Evolutionary conservation across 2,329 filamentous ascomycete genomes (phyloP).

Genomic region (Colletotrichum echinochloae): DNA sequence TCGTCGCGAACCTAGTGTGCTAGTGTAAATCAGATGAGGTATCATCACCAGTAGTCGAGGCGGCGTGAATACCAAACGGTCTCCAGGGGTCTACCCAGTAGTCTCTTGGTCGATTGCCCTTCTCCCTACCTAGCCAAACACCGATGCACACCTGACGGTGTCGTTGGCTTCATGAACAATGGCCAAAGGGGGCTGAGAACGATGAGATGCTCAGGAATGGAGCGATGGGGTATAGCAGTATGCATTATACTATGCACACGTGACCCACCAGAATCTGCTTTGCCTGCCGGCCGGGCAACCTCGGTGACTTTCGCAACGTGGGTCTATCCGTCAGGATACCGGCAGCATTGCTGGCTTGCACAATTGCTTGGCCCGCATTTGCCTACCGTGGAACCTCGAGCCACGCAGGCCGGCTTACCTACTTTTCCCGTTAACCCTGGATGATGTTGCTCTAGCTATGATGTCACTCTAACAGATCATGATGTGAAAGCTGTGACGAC

Average conservation of each 20-base stretch:
- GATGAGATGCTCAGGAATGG: background rate
- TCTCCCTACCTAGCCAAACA: background rate
- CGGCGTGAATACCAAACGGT: background rate
- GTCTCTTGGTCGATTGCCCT: background rate
- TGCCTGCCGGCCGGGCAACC: background rate
- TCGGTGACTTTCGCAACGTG: background rate
- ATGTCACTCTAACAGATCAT: slow-evolving; percentile 34
- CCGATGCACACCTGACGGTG: slow-evolving; percentile 3
- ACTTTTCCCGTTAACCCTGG: background rate
- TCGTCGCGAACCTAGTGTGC: background rate
- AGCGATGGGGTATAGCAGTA: background rate
- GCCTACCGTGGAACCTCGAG: background rate
- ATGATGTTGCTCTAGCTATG: slow-evolving; percentile 7
- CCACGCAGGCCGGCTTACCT: background rate
- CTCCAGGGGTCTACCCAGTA: background rate
- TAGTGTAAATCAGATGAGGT: no score
- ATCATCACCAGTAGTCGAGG: background rate
- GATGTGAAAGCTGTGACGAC: slow-evolving; percentile 30
- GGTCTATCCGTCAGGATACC: background rate
- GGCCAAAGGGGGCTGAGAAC: background rate
- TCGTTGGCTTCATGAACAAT: slow-evolving; percentile 10
- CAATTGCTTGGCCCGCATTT: background rate
- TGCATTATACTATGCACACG: background rate
- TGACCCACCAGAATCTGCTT: background rate
- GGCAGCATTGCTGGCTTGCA: background rate